Percentiles rank a stretch among this genome's conserved stretches.
Conservation (phyloP, 805 yeast genomes). For the Candida ascalaphidarum region DNA sequence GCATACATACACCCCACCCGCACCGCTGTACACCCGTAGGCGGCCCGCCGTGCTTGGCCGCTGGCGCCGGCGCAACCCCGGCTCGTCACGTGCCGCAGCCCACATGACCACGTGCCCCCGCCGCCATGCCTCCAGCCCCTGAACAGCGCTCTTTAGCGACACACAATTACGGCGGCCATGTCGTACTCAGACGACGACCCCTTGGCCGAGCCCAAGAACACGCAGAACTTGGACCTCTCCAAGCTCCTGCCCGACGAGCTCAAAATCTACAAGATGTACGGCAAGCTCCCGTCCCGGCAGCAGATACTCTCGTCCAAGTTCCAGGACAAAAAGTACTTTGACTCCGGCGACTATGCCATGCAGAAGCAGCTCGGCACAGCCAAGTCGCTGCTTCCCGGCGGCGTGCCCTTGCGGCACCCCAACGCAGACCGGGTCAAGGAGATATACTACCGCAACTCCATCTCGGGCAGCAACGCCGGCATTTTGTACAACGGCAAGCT, state of each 20-base stretch:
- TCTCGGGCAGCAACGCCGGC: conserved; percentile 40
- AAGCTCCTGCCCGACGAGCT: conserved; percentile 72
- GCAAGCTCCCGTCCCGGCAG: conserved; percentile 73
- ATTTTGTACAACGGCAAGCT: conserved; percentile 42
- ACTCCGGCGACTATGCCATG: conserved; percentile 91
- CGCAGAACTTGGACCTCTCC: conserved; percentile 42
- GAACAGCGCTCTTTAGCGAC: too few species aligned
- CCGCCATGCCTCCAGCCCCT: too few species aligned
- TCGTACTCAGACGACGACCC: conserved; percentile 41
- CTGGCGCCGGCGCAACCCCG: too few species aligned
- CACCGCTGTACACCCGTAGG: too few species aligned
- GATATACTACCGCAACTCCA: conserved; percentile 48
- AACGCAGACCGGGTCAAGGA: conserved; percentile 53
- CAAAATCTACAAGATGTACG: conserved; percentile 71
- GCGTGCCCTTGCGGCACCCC: conserved; percentile 38
- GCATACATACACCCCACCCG: too few species aligned
- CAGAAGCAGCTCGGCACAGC: conserved; percentile 37
- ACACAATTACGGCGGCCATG: conserved; percentile 8
- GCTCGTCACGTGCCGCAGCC: too few species aligned
- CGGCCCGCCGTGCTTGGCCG: too few species aligned
- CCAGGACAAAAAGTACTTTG: conserved; percentile 86
- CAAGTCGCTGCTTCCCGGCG: conserved; percentile 22
- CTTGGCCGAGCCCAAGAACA: conserved; percentile 37
- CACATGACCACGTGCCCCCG: too few species aligned
- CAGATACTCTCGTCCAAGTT: conserved; percentile 68